Evolutionary conservation across 2,329 filamentous ascomycete genomes (phyloP), one percentile per base, ranked within the genome.

Genomic region (Aaosphaeria arxii): DNA sequence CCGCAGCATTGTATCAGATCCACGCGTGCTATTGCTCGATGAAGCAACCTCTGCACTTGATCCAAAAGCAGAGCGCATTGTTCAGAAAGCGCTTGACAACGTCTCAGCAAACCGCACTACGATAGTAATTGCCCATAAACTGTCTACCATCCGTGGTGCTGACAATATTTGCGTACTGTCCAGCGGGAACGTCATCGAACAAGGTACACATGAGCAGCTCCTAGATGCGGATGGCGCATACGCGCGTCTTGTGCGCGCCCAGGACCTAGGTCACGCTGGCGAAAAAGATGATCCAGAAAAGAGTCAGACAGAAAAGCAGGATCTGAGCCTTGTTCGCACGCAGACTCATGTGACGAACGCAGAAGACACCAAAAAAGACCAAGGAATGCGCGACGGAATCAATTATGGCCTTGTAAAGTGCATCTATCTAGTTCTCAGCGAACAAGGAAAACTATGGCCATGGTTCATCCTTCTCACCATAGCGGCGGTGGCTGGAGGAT

Each of bases 131-230:
- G 94, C 94, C 39, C 94, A 99, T 73, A 88, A 92, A 60, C 77
- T 97, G 5, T 95, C 91, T 0, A 99, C 94, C 4, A 95, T 97
- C 73, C 90, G 85, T 67, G 86, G 91, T 56, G 91, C 92, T 0
- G 87, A 97, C 69, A 96, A 95, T 63, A 97, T 99, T 58, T 89
- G 95, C 17, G 91, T 96, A 56, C 91, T 99, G 85, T 80, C 85
- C 7, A 71, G 84, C 49, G 92, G 92, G 6, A 73, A 77, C 17
- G 92, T 99, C 47, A 78, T 95, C 11, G 94, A 99, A 70, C 91
- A 96, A 71, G 94, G 94, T 43, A 91, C 83, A 0, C 92, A 97
- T 64, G 82, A 91, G 49, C 77, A 87, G 9, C 80, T 99, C 7
- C 74, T 97, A 1, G 83, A 85, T 57, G 78, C 73, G 50, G 75